Conservation (phyloP, 1,284 basidiomycete genomes). For the Ganoderma multipileum region DNA sequence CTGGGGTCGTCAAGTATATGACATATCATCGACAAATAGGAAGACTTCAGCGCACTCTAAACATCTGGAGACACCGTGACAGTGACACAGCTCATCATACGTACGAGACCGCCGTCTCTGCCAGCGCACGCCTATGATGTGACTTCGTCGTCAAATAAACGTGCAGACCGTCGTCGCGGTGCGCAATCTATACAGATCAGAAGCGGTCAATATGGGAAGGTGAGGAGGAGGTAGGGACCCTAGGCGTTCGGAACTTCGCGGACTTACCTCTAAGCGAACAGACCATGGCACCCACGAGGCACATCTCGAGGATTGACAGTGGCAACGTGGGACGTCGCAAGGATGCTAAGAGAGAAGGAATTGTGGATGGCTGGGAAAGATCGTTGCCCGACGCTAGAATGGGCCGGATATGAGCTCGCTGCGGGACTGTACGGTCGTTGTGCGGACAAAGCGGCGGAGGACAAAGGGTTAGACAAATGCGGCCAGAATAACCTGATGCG, state of each 20-base stretch:
- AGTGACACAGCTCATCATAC: background rate
- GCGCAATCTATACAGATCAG: background rate
- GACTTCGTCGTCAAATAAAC: background rate
- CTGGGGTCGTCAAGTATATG: background rate
- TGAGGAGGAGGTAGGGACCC: background rate
- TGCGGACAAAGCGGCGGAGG: background rate
- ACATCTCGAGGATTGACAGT: background rate
- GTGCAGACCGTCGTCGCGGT: background rate
- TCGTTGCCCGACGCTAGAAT: background rate
- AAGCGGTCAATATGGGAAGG: background rate
- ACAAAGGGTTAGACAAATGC: background rate
- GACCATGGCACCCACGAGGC: background rate
- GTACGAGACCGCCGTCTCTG: background rate
- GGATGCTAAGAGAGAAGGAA: background rate
- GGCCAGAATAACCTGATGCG: background rate
- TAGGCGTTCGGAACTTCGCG: background rate
- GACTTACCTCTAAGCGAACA: background rate
- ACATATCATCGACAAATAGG: background rate
- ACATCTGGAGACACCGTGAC: too few species aligned
- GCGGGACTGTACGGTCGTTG: background rate
- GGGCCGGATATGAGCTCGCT: background rate
- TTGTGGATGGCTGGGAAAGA: slow-evolving; percentile 1
- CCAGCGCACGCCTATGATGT: background rate
- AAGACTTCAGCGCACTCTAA: background rate
- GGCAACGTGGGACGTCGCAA: background rate